Evolutionary conservation across 2,329 filamentous ascomycete genomes (phyloP), one percentile per base, ranked within the genome.

Genomic region (Phyllosticta citriasiana): DNA sequence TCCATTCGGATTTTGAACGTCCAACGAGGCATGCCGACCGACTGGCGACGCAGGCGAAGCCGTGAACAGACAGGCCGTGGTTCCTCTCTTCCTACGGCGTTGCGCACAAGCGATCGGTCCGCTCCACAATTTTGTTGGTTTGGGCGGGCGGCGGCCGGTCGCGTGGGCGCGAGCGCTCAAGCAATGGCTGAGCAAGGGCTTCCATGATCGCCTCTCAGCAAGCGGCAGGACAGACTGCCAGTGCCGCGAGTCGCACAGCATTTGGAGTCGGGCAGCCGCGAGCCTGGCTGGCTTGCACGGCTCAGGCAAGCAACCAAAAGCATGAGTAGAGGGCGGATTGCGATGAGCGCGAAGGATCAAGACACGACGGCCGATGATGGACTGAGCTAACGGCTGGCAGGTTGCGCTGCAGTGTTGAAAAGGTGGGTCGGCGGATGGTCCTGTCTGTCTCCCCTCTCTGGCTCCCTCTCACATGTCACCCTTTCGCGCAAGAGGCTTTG

Each of bases 151-250:
- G 58, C 58, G 58, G 55, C 53, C 58, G 54, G 58, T 60, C 58
- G 58, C 58, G 58, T 60, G 58, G 58, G 53, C 54, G 58, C 10
- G 35, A 24, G 53, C 19, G 53, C 52, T 50, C 57, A 47, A 35
- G 53, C 53, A 40, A 53, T 53, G 24, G 19, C 57, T 35, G 53
- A 60, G 58, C 58, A 60, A 60, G 58, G 58, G 51, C 58, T 60
- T 26, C 58, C 58, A 60, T 60, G 58, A 60, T 60, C 58, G 58
- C 47, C 58, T 60, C 58, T 16, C 35, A 60, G 53, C 51, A 33
- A 51, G 54, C 30, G 55, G 53, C 58, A 51, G 58, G 53, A 24
- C 53, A 60, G 55, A 30, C 27, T 60, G 33, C 14, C 33, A 40
- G 33, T 9, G 14, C 14, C 10, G 33, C 33, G 33, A 40, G 33